Evolutionary conservation across 2,329 filamentous ascomycete genomes (phyloP), one percentile per base, ranked within the genome.

Genomic region (Epichloe brachyelytri): DNA sequence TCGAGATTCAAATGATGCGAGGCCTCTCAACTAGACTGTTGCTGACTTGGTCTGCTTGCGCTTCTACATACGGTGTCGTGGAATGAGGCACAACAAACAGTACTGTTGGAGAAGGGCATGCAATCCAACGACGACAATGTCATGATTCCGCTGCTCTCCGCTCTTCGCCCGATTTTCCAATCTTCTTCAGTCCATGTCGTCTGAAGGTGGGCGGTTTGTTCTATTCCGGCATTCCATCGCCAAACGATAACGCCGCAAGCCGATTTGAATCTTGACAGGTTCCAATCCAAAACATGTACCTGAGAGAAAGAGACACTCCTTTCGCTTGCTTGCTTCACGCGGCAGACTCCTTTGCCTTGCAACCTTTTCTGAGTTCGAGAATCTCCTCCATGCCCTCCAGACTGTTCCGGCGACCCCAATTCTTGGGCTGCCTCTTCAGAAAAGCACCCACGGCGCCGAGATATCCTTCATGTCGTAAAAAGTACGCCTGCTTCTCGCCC

Each of bases 391-490:
- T 59, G 12, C 60, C 64, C 75, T 89, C 86, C 38, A 90, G 73
- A 62, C 87, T 94, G 50, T 83, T 85, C 53, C 89, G 77, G 40
- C 91, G 77, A 1, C 90, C 90, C 91, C 91, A 97, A 61, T 95
- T 94, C 55, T 77, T 78, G 0, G 91, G 91, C 68, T 95, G 88
- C 44, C 89, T 75, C 71, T 91, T 95, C 53, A 98, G 72, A 64
- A 98, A 98, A 0, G 93, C 93, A 1, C 93, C 93, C 0, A 97
- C 93, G 19, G 89, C 81, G 10, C 93, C 93, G 1, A 98, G 78
- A 64, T 97, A 98, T 26, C 93, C 93, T 68, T 98, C 93, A 62
- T 98, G 93, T 5, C 93, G 78, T 53, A 98, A 66, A 66, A 98
- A 98, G 66, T 95, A 97, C 0, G 93, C 93, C 68, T 96, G 88